Evolutionary conservation across 805 yeast genomes (phyloP).

Genomic region (Lachancea quebecensis): DNA sequence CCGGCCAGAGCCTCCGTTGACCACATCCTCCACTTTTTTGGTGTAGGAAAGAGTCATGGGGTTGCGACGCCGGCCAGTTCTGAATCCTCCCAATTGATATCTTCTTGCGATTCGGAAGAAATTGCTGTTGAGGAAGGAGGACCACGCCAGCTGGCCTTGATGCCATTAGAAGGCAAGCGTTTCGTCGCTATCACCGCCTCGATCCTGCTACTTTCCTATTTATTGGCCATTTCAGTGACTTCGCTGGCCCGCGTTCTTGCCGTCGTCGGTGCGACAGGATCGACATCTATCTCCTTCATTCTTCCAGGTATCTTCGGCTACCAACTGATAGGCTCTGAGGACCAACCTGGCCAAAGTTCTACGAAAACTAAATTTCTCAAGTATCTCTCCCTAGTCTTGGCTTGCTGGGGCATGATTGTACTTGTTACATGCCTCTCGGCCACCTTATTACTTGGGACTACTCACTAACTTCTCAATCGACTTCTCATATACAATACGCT

Average conservation of each 20-base stretch:
- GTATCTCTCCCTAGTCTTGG: constrained; percentile 33
- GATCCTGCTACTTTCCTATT: constrained; percentile 43
- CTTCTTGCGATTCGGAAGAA: constrained; percentile 13
- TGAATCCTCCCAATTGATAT: constrained; percentile 7
- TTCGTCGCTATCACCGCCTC: constrained; percentile 45
- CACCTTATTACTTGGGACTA: constrained; percentile 26
- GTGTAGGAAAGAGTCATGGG: no score
- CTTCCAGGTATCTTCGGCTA: constrained; percentile 74
- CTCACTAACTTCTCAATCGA: constrained; percentile 11
- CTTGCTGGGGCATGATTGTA: constrained; percentile 44
- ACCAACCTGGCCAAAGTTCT: constrained; percentile 16
- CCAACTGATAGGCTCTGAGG: constrained; percentile 23
- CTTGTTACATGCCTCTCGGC: constrained; percentile 46
- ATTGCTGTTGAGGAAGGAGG: constrained; percentile 30
- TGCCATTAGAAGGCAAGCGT: constrained; percentile 29
- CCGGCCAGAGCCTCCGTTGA: constrained; percentile 81
- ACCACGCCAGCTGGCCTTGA: constrained; percentile 11
- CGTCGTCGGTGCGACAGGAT: constrained; percentile 77
- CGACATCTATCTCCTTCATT: constrained; percentile 70
- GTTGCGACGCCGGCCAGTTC: background rate
- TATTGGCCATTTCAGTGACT: constrained; percentile 49
- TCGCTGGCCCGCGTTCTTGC: constrained; percentile 67
- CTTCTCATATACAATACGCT: no score
- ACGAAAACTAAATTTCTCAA: constrained; percentile 30
- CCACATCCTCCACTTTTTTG: constrained; percentile 54